phyloP scores from a whole-genome alignment of 1,284 basidiomycete species.

The Microbotryum saponariae region DNA sequence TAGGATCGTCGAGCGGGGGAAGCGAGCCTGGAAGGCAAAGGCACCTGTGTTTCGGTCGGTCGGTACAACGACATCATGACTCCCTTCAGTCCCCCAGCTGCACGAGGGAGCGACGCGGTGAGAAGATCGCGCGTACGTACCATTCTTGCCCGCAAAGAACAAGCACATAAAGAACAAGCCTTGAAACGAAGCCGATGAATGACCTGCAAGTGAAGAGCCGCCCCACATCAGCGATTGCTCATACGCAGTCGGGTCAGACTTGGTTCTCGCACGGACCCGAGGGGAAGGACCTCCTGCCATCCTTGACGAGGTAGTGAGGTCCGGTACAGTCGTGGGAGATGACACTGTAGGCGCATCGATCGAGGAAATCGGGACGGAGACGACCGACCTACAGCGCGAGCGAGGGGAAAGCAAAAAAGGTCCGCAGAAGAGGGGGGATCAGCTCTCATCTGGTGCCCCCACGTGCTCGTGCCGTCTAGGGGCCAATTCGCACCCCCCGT shows the following conservation, averaged over 20 bases:
- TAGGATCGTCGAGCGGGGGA: constrained; percentile 42
- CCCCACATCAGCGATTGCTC: constrained; percentile 48
- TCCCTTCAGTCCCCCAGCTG: no score
- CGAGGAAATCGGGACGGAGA: constrained; percentile 60
- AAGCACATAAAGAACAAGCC: constrained; percentile 58
- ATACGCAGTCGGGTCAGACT: constrained; percentile 40
- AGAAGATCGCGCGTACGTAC: background rate
- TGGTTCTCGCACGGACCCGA: constrained; percentile 4
- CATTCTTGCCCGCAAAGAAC: constrained; percentile 55
- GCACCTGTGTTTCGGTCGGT: no score
- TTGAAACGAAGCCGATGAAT: constrained; percentile 58
- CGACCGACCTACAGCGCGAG: constrained; percentile 48
- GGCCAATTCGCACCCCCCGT: no score
- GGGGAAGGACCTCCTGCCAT: constrained; percentile 29
- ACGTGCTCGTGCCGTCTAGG: no score
- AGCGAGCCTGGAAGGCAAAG: constrained; percentile 50
- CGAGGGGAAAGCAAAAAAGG: background rate
- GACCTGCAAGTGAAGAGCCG: constrained; percentile 60
- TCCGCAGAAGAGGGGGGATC: background rate
- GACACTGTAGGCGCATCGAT: constrained; percentile 56
- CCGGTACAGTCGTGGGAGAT: constrained; percentile 51
- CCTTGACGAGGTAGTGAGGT: constrained; percentile 39
- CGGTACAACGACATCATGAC: no score
- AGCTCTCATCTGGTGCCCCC: constrained; percentile 1
- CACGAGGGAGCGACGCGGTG: no score